A percentile compares a stretch with the other conserved stretches of the same genome.
Evolutionary conservation across 2,329 filamentous ascomycete species (phyloP).

Genomic region (Claviceps paspali): DNA sequence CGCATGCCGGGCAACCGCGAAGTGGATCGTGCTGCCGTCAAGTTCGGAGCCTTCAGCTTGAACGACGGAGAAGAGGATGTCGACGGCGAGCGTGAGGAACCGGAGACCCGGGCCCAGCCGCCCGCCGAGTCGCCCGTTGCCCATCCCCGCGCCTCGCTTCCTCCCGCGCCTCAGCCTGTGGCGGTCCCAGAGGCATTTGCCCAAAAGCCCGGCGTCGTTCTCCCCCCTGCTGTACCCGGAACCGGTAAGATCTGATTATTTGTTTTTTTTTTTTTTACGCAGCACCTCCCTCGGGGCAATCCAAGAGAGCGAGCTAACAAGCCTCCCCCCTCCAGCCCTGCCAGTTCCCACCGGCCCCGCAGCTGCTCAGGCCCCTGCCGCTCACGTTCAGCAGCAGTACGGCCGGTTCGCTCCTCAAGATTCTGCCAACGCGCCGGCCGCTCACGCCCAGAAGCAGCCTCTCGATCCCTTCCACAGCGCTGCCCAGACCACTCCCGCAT

Average conservation of each 20-base stretch:
- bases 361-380: conserved; percentile 33
- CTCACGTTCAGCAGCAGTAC: conserved; percentile 51
- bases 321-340: conserved; percentile 10
- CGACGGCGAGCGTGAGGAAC: conserved; percentile 86
- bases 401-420: conserved; percentile 57
- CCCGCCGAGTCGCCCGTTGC: conserved; percentile 84
- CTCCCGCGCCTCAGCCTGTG: conserved; percentile 48
- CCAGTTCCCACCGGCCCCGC: conserved; percentile 5
- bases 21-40: conserved; percentile 80
- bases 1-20: conserved; percentile 97
- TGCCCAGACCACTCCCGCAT: conserved; percentile 44
- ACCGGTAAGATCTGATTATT: conserved; percentile 15
- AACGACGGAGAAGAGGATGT: conserved; percentile 76
- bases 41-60: conserved; percentile 90
- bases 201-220: conserved; percentile 36
- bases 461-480: conserved; percentile 61
- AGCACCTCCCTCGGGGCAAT: too few species aligned
- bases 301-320: too few species aligned
- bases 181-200: conserved; percentile 40
- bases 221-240: conserved; percentile 13
- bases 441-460: conserved; percentile 60
- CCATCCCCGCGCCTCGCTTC: conserved; percentile 72
- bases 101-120: conserved; percentile 85
- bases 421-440: conserved; percentile 30
- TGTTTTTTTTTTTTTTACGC: too few species aligned